Conservation (phyloP, 768 basidiomycete species). For the Kwoniella pini region DNA sequence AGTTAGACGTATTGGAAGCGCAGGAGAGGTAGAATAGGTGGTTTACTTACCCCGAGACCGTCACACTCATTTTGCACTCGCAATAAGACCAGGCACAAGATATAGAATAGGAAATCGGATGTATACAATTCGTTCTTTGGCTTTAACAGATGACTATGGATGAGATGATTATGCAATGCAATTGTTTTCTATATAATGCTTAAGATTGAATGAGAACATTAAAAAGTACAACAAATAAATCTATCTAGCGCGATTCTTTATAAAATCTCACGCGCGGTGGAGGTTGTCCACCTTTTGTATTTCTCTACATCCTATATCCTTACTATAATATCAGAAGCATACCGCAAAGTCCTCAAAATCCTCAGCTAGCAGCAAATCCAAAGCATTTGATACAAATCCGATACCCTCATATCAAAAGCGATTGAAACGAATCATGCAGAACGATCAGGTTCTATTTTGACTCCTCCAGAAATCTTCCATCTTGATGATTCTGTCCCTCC, state of each 20-base stretch:
- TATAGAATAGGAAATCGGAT: too few species aligned
- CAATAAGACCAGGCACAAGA: not conserved
- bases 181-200: not conserved
- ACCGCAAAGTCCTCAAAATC: too few species aligned
- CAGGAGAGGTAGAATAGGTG: too few species aligned
- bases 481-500: not conserved
- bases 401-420: too few species aligned
- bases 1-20: too few species aligned
- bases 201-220: not conserved
- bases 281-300: conserved; percentile 12
- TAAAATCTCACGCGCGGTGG: conserved; percentile 11
- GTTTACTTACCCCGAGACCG: conserved; percentile 5
- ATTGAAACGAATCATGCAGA: too few species aligned
- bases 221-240: not conserved
- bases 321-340: too few species aligned
- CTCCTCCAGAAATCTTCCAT: conserved; percentile 8
- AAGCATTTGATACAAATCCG: too few species aligned
- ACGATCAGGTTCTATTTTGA: not conserved
- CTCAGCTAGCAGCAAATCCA: too few species aligned
- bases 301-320: too few species aligned
- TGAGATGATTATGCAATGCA: not conserved
- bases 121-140: too few species aligned
- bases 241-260: not conserved
- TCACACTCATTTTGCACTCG: not conserved
- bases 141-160: not conserved